phyloP scores from a whole-genome alignment of 75 land plant species.

The Selaginella moellendorffii region DNA sequence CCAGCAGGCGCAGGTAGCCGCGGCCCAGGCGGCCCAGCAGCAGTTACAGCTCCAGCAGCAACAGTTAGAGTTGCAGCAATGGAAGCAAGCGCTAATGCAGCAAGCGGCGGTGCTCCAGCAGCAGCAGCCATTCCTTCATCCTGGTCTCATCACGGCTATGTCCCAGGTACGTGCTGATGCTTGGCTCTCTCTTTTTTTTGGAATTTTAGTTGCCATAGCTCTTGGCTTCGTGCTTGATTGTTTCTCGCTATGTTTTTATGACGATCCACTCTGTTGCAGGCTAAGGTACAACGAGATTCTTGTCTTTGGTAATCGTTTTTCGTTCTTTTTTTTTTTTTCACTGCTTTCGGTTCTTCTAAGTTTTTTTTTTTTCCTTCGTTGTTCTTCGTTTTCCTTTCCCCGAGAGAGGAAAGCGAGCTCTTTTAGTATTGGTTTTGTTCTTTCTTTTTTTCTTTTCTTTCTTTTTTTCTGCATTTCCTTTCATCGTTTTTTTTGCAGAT shows the following conservation, averaged over 20 bases:
- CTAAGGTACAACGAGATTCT: not conserved
- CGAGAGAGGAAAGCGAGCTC: not conserved
- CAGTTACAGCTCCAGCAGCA: slow-evolving; percentile 38
- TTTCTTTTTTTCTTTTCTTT: slow-evolving; percentile 15
- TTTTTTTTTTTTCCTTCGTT: not conserved
- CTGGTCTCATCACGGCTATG: slow-evolving; percentile 59
- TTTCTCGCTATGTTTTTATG: not conserved
- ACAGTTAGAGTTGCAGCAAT: slow-evolving; percentile 45
- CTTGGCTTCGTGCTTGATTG: not conserved
- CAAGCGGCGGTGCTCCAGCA: slow-evolving; percentile 80
- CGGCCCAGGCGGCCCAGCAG: slow-evolving; percentile 12
- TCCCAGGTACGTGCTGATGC: slow-evolving; percentile 39
- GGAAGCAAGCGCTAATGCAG: slow-evolving; percentile 57
- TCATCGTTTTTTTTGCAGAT: slow-evolving; percentile 93
- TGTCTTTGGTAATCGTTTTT: not conserved
- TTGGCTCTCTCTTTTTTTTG: not conserved
- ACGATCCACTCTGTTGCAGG: not conserved
- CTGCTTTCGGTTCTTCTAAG: not conserved
- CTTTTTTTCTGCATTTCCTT: slow-evolving; percentile 18
- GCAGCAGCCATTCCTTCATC: slow-evolving; percentile 52
- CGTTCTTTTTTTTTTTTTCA: slow-evolving; percentile 8
- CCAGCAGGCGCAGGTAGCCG: no score
- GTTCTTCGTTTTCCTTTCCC: not conserved
- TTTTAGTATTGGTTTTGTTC: not conserved
- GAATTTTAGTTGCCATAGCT: not conserved